Evolutionary conservation across 208 protist species (phyloP).

Genomic region (Wallacemonas rigidus): DNA sequence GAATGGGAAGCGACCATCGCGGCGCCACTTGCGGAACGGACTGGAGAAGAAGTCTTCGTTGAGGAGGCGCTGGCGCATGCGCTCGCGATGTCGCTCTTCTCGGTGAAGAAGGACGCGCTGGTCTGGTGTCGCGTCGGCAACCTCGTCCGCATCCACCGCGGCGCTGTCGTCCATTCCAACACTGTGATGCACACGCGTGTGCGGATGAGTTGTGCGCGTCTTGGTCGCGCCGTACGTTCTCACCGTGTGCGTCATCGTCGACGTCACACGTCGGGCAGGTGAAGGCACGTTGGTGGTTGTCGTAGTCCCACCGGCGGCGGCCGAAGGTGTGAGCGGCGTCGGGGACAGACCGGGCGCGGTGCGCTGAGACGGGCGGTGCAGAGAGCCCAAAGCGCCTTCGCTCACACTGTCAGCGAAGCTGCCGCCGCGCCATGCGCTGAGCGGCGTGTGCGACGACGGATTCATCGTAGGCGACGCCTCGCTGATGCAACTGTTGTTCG

Average conservation of each 20-base stretch:
- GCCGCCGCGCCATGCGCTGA: neutral
- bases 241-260: neutral
- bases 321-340: neutral
- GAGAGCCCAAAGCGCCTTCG: no score
- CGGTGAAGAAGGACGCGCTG: no score
- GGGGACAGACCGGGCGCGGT: no score
- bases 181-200: no score
- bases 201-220: neutral
- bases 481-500: neutral
- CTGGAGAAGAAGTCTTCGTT: constrained; percentile 52
- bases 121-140: no score
- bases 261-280: neutral
- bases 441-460: neutral
- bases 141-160: no score
- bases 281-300: neutral
- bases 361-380: no score
- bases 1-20: constrained; percentile 39
- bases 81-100: neutral
- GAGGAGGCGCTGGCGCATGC: constrained; percentile 22
- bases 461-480: neutral
- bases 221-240: neutral
- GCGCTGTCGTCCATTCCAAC: no score
- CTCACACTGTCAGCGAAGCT: no score
- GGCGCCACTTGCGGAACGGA: constrained; percentile 38
- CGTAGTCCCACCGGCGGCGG: neutral